Percentiles rank a stretch among this genome's conserved stretches.
Evolutionary conservation across 495 filamentous ascomycete species (phyloP).

Genomic region (Parachaetomium inaequale): DNA sequence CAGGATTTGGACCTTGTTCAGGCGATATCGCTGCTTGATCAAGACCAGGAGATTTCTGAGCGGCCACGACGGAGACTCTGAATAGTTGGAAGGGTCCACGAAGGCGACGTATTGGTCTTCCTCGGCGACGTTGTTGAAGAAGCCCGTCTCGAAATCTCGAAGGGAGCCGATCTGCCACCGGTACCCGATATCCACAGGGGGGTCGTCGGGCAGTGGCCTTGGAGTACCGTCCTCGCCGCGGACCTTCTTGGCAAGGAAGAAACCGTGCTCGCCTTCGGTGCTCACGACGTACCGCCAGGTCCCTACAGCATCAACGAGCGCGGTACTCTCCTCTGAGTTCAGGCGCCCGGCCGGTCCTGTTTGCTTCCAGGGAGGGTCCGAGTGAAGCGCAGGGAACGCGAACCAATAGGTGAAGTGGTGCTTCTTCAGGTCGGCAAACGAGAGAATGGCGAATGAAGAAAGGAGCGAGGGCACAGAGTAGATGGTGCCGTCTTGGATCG

Average conservation of each 20-base stretch:
- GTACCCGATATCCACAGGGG: conserved; percentile 50
- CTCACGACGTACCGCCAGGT: conserved; percentile 83
- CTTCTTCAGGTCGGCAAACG: conserved; percentile 95
- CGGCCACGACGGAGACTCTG: conserved; percentile 84
- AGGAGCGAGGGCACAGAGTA: conserved; percentile 90
- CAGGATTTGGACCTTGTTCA: conserved; percentile 76
- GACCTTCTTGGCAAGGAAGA: conserved; percentile 84
- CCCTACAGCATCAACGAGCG: conserved; percentile 72
- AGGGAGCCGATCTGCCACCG: conserved; percentile 73
- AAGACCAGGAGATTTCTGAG: conserved; percentile 84
- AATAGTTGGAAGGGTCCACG: conserved; percentile 87
- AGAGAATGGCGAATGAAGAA: conserved; percentile 79
- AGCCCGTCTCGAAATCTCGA: conserved; percentile 75
- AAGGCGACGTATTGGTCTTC: conserved; percentile 80
- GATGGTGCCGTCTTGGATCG: conserved; percentile 91
- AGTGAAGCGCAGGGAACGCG: conserved; percentile 87
- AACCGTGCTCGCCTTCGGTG: conserved; percentile 77
- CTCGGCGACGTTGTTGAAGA: conserved; percentile 66
- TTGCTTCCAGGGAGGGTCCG: conserved; percentile 73
- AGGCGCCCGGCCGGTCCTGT: conserved; percentile 49
- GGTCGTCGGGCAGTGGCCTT: conserved; percentile 31
- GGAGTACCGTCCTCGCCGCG: conserved; percentile 37
- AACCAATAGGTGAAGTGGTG: conserved; percentile 95
- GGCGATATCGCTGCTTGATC: conserved; percentile 74
- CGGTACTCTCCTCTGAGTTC: conserved; percentile 61